These are phyloP conservation scores for Clonostachys solani DNA, from an alignment of 2,329 filamentous ascomycete species.

Conservation along the genomic window DNA sequence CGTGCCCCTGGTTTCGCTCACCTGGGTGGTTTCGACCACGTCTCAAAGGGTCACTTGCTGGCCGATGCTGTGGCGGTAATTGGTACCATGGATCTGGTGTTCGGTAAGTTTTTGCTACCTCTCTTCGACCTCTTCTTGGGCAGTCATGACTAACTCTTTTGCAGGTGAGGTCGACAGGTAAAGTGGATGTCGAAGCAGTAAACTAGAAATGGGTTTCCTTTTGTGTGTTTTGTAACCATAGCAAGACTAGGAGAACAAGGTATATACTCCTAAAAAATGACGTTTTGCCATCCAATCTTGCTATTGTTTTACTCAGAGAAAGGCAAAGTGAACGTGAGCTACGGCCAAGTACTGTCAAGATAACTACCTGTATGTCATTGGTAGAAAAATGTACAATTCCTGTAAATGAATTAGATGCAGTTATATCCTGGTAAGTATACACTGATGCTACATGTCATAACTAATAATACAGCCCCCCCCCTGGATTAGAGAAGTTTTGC, in stretches of 20 bases:
- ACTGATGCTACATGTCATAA: slow-evolving; percentile 3
- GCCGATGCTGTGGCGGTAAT: slow-evolving; percentile 97
- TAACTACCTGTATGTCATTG: neutral
- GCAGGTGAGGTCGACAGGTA: slow-evolving; percentile 60
- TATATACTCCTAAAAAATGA: slow-evolving; percentile 23
- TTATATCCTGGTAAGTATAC: slow-evolving; percentile 1
- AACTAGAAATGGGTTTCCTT: slow-evolving; percentile 24
- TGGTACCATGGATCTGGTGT: slow-evolving; percentile 84
- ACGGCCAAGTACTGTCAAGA: neutral
- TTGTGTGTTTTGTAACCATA: slow-evolving; percentile 32
- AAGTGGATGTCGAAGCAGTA: slow-evolving; percentile 16
- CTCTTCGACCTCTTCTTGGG: neutral
- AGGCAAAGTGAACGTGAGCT: neutral
- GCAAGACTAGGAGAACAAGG: slow-evolving; percentile 21
- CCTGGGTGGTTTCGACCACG: slow-evolving; percentile 88
- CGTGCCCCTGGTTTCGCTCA: slow-evolving; percentile 96
- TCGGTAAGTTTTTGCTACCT: slow-evolving; percentile 53
- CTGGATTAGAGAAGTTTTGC: slow-evolving; percentile 31
- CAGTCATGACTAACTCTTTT: slow-evolving; percentile 23
- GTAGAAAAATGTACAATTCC: neutral
- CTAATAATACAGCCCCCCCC: neutral
- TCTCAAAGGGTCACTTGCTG: slow-evolving; percentile 86
- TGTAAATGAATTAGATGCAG: neutral
- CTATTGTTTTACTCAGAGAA: neutral
- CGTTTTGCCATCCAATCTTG: neutral